These are phyloP conservation scores for Cucurbitaria berberidis DNA, from an alignment of 2,329 filamentous ascomycete species.

Conservation along the genomic window DNA sequence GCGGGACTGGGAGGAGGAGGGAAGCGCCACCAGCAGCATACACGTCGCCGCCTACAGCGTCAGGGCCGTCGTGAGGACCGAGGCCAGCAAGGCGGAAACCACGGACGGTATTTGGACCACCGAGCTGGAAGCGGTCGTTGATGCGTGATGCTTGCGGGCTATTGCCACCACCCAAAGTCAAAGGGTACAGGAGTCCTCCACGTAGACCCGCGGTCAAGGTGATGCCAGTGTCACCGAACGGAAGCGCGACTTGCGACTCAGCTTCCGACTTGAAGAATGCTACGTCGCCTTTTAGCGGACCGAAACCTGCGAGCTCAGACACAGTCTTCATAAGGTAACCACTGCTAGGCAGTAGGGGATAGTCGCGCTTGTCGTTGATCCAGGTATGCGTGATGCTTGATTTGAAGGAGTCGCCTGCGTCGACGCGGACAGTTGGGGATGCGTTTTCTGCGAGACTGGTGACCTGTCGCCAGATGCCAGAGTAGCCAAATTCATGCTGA, in stretches of 20 bases:
- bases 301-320: slow-evolving; percentile 85
- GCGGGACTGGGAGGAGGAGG: slow-evolving; percentile 82
- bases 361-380: slow-evolving; percentile 79
- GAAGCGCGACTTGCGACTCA: slow-evolving; percentile 77
- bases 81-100: slow-evolving; percentile 91
- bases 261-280: slow-evolving; percentile 93
- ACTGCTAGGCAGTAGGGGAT: slow-evolving; percentile 79
- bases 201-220: slow-evolving; percentile 83
- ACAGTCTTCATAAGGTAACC: slow-evolving; percentile 82
- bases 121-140: slow-evolving; percentile 94
- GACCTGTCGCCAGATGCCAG: slow-evolving; percentile 84
- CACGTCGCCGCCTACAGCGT: slow-evolving; percentile 89
- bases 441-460: slow-evolving; percentile 78
- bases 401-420: slow-evolving; percentile 91
- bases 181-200: slow-evolving; percentile 81
- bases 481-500: slow-evolving; percentile 80
- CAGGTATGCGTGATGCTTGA: slow-evolving; percentile 84
- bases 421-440: slow-evolving; percentile 78
- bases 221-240: slow-evolving; percentile 76
- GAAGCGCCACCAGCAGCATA: slow-evolving; percentile 90
- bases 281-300: slow-evolving; percentile 83
- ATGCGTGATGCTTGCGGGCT: slow-evolving; percentile 74
- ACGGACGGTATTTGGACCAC: slow-evolving; percentile 91
- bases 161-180: slow-evolving; percentile 66
- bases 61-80: slow-evolving; percentile 82